Percentiles rank a stretch among this genome's conserved stretches.
Evolutionary conservation across 129 eudicot species (phyloP).

Genomic region (Centella asiatica): DNA sequence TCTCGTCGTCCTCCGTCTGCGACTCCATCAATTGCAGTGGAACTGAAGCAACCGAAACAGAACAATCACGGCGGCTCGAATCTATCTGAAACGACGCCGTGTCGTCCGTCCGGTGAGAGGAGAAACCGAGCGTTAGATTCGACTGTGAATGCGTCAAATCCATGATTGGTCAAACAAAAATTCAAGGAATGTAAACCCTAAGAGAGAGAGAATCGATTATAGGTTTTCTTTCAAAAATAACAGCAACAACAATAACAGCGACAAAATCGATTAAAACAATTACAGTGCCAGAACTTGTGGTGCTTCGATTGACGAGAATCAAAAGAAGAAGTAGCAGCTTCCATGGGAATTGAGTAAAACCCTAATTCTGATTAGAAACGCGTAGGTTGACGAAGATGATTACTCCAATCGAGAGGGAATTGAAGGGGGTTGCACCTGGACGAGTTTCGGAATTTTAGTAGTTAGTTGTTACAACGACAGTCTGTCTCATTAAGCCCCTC

Average conservation of each 20-base stretch:
- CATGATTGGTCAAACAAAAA: constrained; percentile 21
- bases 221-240: not conserved
- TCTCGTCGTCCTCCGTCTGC: constrained; percentile 25
- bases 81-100: constrained; percentile 66
- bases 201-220: not conserved
- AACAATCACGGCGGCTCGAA: too few species aligned
- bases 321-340: not conserved
- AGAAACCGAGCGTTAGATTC: constrained; percentile 54
- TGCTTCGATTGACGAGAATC: not conserved
- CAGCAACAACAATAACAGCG: constrained; percentile 19
- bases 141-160: constrained; percentile 47
- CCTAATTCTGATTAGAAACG: not conserved
- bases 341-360: not conserved
- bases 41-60: constrained; percentile 37
- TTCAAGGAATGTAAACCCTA: constrained; percentile 3
- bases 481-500: too few species aligned
- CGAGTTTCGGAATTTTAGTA: too few species aligned
- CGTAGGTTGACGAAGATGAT: too few species aligned
- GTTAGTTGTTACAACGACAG: too few species aligned
- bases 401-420: too few species aligned
- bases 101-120: constrained; percentile 48
- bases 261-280: not conserved
- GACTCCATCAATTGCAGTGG: constrained; percentile 69
- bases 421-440: too few species aligned
- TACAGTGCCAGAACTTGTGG: constrained; percentile 6